A percentile compares a stretch with the other conserved stretches of the same genome.
Conservation (phyloP, 495 filamentous ascomycete species). For the Aspergillus baeticus region DNA sequence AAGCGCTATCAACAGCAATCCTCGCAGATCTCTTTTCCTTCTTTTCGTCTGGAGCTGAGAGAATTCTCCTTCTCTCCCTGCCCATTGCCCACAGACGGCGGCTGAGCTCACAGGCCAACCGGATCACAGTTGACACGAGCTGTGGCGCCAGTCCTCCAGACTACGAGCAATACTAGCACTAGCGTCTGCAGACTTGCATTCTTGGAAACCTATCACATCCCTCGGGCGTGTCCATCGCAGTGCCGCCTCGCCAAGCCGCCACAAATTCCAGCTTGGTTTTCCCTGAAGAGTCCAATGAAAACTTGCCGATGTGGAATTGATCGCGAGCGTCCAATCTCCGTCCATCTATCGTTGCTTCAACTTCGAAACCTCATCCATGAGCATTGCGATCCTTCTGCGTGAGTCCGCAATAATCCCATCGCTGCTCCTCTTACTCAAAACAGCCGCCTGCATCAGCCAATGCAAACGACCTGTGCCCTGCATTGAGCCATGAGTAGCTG, state of each 20-base stretch:
- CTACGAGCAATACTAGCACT: slow-evolving; percentile 19
- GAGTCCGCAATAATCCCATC: not conserved
- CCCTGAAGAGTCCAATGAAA: not conserved
- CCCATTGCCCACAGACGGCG: too few relatives aligned
- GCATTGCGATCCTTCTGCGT: not conserved
- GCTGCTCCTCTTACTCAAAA: slow-evolving; percentile 18
- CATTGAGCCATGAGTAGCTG: slow-evolving; percentile 4
- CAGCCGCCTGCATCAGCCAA: slow-evolving; percentile 19
- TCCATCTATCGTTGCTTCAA: not conserved
- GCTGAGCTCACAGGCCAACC: too few relatives aligned
- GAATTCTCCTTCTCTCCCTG: too few relatives aligned
- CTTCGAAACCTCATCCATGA: not conserved
- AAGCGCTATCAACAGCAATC: too few relatives aligned
- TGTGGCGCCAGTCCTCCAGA: slow-evolving; percentile 14
- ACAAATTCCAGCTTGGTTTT: not conserved
- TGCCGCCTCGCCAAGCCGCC: slow-evolving; percentile 14
- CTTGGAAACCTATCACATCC: slow-evolving; percentile 21
- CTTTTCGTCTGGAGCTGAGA: too few relatives aligned
- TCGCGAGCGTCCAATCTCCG: not conserved
- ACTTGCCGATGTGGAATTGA: not conserved
- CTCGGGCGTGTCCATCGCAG: not conserved
- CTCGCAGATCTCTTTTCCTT: too few relatives aligned
- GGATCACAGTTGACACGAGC: slow-evolving; percentile 11
- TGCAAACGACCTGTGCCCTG: slow-evolving; percentile 24
- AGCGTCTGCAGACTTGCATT: slow-evolving; percentile 16